Evolutionary conservation across 352 stramenopile genomes (phyloP).

Genomic region (Globisporangium splendens): DNA sequence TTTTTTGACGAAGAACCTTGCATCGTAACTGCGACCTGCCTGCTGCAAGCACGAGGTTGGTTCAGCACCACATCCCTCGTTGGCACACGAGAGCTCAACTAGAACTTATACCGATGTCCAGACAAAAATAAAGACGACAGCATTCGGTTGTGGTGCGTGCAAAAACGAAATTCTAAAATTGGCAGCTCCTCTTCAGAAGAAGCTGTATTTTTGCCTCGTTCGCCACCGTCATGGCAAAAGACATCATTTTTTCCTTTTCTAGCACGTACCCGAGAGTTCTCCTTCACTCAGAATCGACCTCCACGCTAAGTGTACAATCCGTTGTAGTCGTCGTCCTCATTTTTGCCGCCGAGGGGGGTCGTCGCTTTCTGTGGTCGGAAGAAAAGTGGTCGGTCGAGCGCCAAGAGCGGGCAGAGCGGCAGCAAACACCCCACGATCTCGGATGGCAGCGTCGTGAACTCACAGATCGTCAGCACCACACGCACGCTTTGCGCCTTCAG

Average conservation of each 20-base stretch:
- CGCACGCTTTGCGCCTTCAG: conserved; percentile 44
- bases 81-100: neutral
- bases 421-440: conserved; percentile 51
- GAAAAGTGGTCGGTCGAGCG: conserved; percentile 36
- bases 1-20: neutral
- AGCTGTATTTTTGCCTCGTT: conserved; percentile 22
- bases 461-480: conserved; percentile 53
- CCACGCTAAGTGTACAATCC: conserved; percentile 54
- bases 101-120: no score
- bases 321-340: conserved; percentile 24
- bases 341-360: no score
- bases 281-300: neutral
- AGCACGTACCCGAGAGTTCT: neutral
- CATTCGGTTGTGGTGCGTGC: no score
- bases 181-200: conserved; percentile 15
- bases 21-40: conserved; percentile 1
- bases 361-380: conserved; percentile 17
- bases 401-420: conserved; percentile 29
- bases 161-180: conserved; percentile 2
- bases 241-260: conserved; percentile 1
- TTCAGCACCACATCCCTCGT: neutral
- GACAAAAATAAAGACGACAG: no score
- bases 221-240: no score
- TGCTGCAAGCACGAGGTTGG: neutral
- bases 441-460: conserved; percentile 28